Evolutionary conservation across 2,329 filamentous ascomycete genomes (phyloP).

Genomic region (Taxawa tesnikishii): DNA sequence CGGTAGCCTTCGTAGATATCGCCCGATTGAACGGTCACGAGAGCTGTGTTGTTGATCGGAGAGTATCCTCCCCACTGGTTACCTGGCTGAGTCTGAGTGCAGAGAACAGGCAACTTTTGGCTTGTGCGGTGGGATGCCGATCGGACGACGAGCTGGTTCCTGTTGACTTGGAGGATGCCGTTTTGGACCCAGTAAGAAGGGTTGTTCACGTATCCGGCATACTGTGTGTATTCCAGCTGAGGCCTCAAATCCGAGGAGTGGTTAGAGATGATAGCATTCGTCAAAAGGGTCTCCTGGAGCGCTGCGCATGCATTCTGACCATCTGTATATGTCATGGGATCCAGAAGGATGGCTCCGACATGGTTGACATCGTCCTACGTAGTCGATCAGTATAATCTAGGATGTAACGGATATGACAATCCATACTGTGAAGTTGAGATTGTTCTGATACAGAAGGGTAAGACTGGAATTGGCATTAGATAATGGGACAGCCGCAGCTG

Average conservation of each 20-base stretch:
- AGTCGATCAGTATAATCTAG: too few species aligned
- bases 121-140: constrained; percentile 15
- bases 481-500: too few species aligned
- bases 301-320: constrained; percentile 31
- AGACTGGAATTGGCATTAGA: constrained; percentile 31
- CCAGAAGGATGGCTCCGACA: constrained; percentile 38
- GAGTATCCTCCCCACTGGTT: constrained; percentile 20
- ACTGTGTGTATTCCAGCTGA: constrained; percentile 34
- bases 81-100: constrained; percentile 33
- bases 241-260: constrained; percentile 33
- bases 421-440: constrained; percentile 39
- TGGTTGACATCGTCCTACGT: constrained; percentile 44
- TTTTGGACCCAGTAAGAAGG: constrained; percentile 26
- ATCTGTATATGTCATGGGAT: constrained; percentile 24
- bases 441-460: constrained; percentile 42
- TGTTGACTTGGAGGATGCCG: constrained; percentile 24
- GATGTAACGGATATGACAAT: too few species aligned
- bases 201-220: constrained; percentile 23
- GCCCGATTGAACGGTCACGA: constrained; percentile 27
- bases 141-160: constrained; percentile 20
- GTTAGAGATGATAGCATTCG: constrained; percentile 26
- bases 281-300: constrained; percentile 36
- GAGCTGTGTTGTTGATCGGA: constrained; percentile 23
- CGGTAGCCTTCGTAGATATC: constrained; percentile 40
- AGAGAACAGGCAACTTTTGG: constrained; percentile 35